Evolutionary conservation across 192 early-diverging fungal species (phyloP).

Genomic region (Entomortierella beljakovae): DNA sequence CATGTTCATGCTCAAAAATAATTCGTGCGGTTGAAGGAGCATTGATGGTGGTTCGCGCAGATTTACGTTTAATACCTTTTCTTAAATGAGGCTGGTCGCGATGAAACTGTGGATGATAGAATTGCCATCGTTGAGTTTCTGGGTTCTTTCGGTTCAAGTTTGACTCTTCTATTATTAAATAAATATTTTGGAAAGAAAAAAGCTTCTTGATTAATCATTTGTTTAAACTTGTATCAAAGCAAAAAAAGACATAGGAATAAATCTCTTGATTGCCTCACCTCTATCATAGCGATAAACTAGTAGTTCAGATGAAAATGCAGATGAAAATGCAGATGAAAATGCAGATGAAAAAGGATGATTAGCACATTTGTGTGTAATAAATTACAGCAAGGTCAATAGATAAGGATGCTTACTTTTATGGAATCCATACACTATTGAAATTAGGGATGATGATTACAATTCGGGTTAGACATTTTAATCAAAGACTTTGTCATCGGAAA

Average conservation of each 20-base stretch:
- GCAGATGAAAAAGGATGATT: background rate
- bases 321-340: background rate
- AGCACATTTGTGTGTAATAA: background rate
- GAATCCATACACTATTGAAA: constrained; percentile 76
- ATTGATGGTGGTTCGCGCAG: constrained; percentile 35
- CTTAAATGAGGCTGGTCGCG: constrained; percentile 74
- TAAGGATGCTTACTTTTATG: constrained; percentile 82
- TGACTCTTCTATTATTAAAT: constrained; percentile 63
- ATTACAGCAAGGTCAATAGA: background rate
- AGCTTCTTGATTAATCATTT: background rate
- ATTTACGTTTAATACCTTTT: constrained; percentile 77
- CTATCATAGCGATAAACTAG: background rate
- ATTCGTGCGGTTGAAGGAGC: constrained; percentile 34
- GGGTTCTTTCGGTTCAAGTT: constrained; percentile 53
- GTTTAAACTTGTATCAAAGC: too few species aligned
- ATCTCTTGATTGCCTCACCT: background rate
- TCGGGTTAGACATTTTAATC: too few species aligned
- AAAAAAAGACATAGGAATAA: constrained; percentile 5
- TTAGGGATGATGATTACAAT: background rate
- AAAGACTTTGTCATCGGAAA: too few species aligned
- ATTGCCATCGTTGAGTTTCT: constrained; percentile 87
- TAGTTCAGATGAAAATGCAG: background rate
- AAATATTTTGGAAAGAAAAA: background rate
- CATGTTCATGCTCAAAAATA: constrained; percentile 48
- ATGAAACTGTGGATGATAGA: constrained; percentile 87